Evolutionary conservation across 192 early-diverging fungal genomes (phyloP), one percentile per base, ranked within the genome.

Genomic region (Phlyctochytrium planicorne): DNA sequence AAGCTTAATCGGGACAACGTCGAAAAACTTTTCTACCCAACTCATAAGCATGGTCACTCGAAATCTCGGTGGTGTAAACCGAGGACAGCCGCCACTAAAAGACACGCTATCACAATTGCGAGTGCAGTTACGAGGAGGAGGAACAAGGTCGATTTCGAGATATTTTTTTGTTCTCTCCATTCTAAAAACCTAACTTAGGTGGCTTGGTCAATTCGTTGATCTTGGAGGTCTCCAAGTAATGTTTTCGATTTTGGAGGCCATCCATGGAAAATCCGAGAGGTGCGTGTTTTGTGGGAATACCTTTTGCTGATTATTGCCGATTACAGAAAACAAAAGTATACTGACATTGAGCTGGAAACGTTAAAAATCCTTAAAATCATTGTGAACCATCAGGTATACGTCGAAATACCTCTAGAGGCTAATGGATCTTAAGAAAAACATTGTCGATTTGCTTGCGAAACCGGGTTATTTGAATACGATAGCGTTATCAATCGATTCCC

Each of bases 401-500:
- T 65, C 16, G 37, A 0, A 23, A 72, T 27, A 16, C 25, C 52
- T 20, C 62, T 70, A n/a, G 35, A 23, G 33, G 40, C 35, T 33
- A n/a, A 14, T 16, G 47, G 17, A 33, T 20, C 16, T 27, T 59
- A 33, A 80, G 78, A 35, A 53, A 33, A 73, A 73, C 47, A 79
- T 82, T 60, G 61, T 55, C 29, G 72, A 67, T 14, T 56, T 82
- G 4, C 72, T 82, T 4, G 55, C 53, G 61, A 65, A 67, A 33
- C 65, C 76, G 36, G 66, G 59, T 17, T 77, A 70, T 53, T 65
- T 80, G 12, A 76, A 74, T 52, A 74, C 69, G 16, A 61, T 82
- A 12, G 55, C 74, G 2, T 61, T 79, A 14, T 80, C 80, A 20
- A 62, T 79, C 23, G 80, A 82, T 64, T 82, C 80, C 37, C 77